Base-by-base conservation (phyloP, 768 basidiomycete species). In the Boletales sp. region DNA sequence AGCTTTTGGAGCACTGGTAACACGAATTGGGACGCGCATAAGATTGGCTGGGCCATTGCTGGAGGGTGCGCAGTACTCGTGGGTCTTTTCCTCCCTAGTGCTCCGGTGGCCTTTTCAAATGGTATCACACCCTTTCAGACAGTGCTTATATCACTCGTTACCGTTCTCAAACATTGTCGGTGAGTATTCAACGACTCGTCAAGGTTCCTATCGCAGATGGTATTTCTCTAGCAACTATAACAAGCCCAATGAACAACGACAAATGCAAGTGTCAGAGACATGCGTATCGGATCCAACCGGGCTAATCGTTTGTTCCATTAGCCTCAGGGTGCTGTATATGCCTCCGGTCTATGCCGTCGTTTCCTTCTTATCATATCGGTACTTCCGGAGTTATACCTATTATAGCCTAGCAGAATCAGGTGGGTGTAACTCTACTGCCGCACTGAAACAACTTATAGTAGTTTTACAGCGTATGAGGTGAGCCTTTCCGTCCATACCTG, bases 331-430 rank as follows among this genome's bases (percentile, higher is more conserved):
- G 41, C 61, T 92, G 55, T 90, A 89, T 58, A 88, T 93, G 89
- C 90, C 90, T 2, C 80, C 83, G 1, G 75, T 92, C 38, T 92
- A 87, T 64, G 85, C 84, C 25, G 70, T 92, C 54, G 80, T 94
- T 43, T 90, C 89, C 2, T 94, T 94, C 72, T 79, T 89, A 58
- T 88, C 87, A 25, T 94, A 90, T 60, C 81, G 91, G 2, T 94
- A 72, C 70, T 94, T 89, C 72, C 80, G 89, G 35, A 71, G 78
- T 50, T 93, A 89, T 61, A 89, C 80, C 37, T 83, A 82, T 59
- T 82, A 82, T 58, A 71, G 70, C 33, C 73, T 82, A 38, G 70
- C 73, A 42, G 73, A 81, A 70, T 62, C 72, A 44, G 72, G 81
- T 81, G 49, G 45, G 79, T 57, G 19, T 15, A 12, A 6, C 4